Conservation (phyloP, 148 eudicot species). For the Diospyros lotus region DNA sequence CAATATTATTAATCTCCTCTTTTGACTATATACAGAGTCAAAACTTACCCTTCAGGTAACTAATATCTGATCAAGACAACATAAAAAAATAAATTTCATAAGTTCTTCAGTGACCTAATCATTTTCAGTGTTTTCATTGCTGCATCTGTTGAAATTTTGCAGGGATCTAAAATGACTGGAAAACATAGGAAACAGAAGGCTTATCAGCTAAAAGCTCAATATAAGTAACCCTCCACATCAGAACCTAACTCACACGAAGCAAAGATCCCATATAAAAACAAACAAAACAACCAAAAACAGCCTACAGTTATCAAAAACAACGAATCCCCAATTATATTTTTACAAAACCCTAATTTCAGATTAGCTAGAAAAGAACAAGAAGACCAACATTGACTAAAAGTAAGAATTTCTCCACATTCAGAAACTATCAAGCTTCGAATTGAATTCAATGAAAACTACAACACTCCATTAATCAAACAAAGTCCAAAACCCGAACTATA, state of each 20-base stretch:
- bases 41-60: background rate
- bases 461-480: constrained; percentile 5
- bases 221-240: background rate
- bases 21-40: constrained; percentile 2
- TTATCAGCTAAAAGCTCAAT: constrained; percentile 1
- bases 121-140: background rate
- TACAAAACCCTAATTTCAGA: constrained; percentile 16
- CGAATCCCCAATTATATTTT: background rate
- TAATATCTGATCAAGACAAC: constrained; percentile 8
- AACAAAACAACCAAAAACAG: background rate
- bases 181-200: constrained; percentile 11
- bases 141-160: background rate
- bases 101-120: background rate
- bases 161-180: background rate
- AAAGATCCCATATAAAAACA: background rate
- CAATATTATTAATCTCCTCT: constrained; percentile 7
- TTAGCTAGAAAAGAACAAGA: background rate
- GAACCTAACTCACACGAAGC: background rate
- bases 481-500: background rate
- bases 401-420: constrained; percentile 6
- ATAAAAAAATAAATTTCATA: background rate
- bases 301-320: background rate
- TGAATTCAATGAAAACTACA: constrained; percentile 3
- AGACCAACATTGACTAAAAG: background rate
- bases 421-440: background rate